Conservation (phyloP, 345 rosid genomes). For the Rhizophora apiculata region DNA sequence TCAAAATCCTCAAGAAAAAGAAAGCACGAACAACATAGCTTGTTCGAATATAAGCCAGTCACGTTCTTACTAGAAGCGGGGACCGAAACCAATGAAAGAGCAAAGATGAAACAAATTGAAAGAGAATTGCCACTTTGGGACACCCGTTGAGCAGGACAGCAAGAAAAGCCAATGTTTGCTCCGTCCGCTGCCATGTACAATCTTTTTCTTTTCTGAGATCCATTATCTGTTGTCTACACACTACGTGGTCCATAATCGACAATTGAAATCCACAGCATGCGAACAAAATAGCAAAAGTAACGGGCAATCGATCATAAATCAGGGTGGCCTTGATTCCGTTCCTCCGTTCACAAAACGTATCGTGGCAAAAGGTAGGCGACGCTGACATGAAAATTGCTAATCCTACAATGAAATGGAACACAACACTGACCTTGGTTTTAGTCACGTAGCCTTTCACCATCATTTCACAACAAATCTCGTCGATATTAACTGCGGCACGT, state of each 20-base stretch:
- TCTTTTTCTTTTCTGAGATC: too few relatives aligned
- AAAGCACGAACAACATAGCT: background rate
- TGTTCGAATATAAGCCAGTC: background rate
- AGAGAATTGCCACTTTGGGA: background rate
- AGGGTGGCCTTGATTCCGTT: too few relatives aligned
- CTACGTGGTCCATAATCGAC: too few relatives aligned
- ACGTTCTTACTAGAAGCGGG: background rate
- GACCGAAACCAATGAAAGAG: background rate
- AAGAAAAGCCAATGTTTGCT: background rate
- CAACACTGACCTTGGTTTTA: slow-evolving; percentile 54
- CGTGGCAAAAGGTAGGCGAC: background rate
- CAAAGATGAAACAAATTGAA: background rate
- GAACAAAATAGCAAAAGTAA: too few relatives aligned
- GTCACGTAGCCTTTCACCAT: slow-evolving; percentile 46
- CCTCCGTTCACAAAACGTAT: background rate
- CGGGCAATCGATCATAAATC: too few relatives aligned
- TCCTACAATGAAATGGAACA: background rate
- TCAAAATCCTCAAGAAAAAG: background rate
- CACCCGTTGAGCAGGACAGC: background rate
- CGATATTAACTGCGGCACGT: slow-evolving; percentile 83
- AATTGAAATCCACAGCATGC: too few relatives aligned
- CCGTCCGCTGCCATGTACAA: too few relatives aligned
- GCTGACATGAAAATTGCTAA: background rate
- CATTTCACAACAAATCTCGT: slow-evolving; percentile 45
- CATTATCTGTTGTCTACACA: too few relatives aligned